Evolutionary conservation across 192 early-diverging fungal genomes (phyloP).

Genomic region (Coemansia sp.): DNA sequence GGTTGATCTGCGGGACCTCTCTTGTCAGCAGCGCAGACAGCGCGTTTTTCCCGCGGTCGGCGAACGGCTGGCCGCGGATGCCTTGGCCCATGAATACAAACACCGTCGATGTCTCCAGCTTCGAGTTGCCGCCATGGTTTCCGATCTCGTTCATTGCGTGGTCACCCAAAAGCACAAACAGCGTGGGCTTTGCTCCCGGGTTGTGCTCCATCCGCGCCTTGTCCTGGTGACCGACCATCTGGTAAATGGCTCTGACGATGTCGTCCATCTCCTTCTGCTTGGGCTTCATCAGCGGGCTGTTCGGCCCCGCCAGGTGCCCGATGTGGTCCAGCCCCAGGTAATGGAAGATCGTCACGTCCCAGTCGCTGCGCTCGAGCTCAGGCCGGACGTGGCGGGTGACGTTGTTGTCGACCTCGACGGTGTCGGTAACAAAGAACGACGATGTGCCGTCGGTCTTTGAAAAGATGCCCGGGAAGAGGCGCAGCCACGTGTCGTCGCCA

Average conservation of each 20-base stretch:
- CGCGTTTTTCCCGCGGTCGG: conserved; percentile 20
- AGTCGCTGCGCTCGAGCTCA: conserved; percentile 60
- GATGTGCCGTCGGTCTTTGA: conserved; percentile 64
- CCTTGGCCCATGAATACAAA: conserved; percentile 55
- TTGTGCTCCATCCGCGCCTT: conserved; percentile 33
- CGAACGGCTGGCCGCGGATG: conserved; percentile 22
- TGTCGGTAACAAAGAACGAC: conserved; percentile 65
- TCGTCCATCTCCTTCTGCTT: conserved; percentile 82
- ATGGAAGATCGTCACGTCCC: conserved; percentile 77
- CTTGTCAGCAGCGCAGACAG: conserved; percentile 28
- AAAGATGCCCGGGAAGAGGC: conserved; percentile 79
- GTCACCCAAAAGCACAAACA: conserved; percentile 80
- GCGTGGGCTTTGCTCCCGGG: conserved; percentile 57
- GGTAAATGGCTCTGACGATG: conserved; percentile 62
- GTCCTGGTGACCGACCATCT: conserved; percentile 54
- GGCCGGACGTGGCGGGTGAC: conserved; percentile 68
- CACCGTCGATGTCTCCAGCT: conserved; percentile 56
- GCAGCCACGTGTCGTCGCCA: conserved; percentile 97
- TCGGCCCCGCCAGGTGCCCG: conserved; percentile 73
- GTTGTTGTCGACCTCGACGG: conserved; percentile 74
- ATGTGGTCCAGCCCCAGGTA: conserved; percentile 85
- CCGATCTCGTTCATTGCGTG: conserved; percentile 83
- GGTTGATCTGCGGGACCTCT: conserved; percentile 49
- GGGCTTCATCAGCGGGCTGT: conserved; percentile 68
- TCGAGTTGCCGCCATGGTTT: conserved; percentile 58